Percentiles rank a stretch among this genome's conserved stretches.
Evolutionary conservation across 305 asterid species (phyloP).

Genomic region (Striga hermonthica): DNA sequence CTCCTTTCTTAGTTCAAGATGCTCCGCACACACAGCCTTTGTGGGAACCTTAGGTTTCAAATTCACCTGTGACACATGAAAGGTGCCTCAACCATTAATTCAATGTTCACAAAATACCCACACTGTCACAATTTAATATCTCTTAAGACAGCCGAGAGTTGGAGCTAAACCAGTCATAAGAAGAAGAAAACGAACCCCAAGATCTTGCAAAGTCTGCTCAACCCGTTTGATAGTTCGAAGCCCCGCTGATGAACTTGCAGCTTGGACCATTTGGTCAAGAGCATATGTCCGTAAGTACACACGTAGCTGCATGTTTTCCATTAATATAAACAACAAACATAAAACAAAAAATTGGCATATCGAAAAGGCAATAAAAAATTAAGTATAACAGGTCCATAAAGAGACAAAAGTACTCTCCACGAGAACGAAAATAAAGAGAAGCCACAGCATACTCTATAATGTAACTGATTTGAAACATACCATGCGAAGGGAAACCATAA

Average conservation of each 20-base stretch:
- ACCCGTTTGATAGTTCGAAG: constrained; percentile 91
- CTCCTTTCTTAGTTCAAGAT: constrained; percentile 96
- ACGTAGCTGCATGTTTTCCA: constrained; percentile 65
- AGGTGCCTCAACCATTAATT: constrained; percentile 24
- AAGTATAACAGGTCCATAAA: no score
- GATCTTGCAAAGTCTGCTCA: constrained; percentile 96
- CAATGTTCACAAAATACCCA: constrained; percentile 1
- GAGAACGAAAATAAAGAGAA: background rate
- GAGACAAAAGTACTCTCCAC: no score
- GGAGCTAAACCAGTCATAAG: constrained; percentile 17
- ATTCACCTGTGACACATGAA: constrained; percentile 56
- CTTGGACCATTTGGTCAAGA: constrained; percentile 97
- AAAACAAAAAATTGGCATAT: constrained; percentile 8
- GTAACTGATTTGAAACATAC: constrained; percentile 42
- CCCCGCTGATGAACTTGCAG: constrained; percentile 97
- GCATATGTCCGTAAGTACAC: constrained; percentile 86
- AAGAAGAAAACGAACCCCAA: constrained; percentile 71
- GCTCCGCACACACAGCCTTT: constrained; percentile 86
- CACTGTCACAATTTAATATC: constrained; percentile 18
- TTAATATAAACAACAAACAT: constrained; percentile 26
- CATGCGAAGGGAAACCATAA: constrained; percentile 76
- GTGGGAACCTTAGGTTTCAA: constrained; percentile 98
- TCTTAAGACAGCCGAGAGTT: constrained; percentile 15
- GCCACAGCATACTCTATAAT: background rate
- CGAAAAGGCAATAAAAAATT: background rate